Base-by-base conservation (phyloP, 495 filamentous ascomycete genomes). In the Xylaria palmicola region DNA sequence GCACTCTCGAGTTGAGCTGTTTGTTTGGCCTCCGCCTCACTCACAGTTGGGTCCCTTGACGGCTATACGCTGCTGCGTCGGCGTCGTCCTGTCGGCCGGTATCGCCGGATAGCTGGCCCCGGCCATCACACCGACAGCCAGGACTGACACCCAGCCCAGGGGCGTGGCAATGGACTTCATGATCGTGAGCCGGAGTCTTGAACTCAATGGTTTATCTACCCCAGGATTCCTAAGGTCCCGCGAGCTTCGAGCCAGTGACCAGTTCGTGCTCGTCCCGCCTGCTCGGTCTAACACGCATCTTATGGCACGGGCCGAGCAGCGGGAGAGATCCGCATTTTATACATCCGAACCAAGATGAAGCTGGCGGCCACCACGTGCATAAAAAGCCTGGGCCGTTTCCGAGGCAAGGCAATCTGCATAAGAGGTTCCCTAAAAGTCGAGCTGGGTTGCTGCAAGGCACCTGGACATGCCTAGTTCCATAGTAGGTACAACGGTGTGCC, bases 1-100 rank as follows among this genome's bases (percentile, higher is more conserved):
- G 10, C 8, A 4, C 30, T 32, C 10, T 24, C 3, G 5, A 2
- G 20, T 0, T 1, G n/a, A 19, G 26, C 9, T 44, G 3, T 20
- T 34, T 7, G 6, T 30, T 34, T 20, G 10, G 10, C 1, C 4
- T 48, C 22, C 20, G 0, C 37, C 32, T 22, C 24, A 69, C 77
- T 76, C 64, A 85, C 84, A 67, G 60, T 79, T 81, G 0, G 81
- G 77, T 6, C 80, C 81, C 53, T 81, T 80, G n/a, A 85, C 75
- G 36, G 82, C 79, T 55, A 86, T 68, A 4, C 84, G 81, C 63
- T 85, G 84, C 67, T 85, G 84, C 12, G 77, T 69, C 1, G 84
- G 84, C 2, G 83, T 86, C 9, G 82, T 83, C 69, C 79, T 56
- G 65, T 86, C 84, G 15, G 60, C 52, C 5, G 84, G 84, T n/a